These are phyloP conservation scores for Gossypium aridum DNA, from an alignment of 441 rosid species.

Conservation along the genomic window DNA sequence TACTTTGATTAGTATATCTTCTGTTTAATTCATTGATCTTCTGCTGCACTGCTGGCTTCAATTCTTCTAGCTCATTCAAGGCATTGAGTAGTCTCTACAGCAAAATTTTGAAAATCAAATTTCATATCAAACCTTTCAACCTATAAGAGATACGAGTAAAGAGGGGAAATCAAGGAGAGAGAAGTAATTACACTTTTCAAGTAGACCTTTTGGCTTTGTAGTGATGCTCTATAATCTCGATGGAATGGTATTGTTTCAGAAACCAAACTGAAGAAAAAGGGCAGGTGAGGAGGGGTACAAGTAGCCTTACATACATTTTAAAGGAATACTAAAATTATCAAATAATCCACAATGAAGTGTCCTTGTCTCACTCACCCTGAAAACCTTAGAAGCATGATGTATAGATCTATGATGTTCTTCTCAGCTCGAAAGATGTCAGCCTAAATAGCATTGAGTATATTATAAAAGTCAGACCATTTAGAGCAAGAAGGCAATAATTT, in stretches of 20 bases:
- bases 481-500: neutral
- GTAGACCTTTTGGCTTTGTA: constrained; percentile 41
- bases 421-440: constrained; percentile 89
- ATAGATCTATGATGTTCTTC: constrained; percentile 80
- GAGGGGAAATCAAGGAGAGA: neutral
- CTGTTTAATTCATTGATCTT: constrained; percentile 51
- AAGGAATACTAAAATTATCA: neutral
- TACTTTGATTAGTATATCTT: constrained; percentile 38
- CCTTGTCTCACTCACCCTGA: constrained; percentile 73
- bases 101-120: constrained; percentile 15
- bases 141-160: constrained; percentile 1
- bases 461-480: neutral
- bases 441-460: constrained; percentile 34
- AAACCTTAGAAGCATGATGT: constrained; percentile 89
- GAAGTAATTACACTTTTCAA: constrained; percentile 50
- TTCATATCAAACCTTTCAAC: constrained; percentile 16
- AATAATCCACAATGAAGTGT: constrained; percentile 8
- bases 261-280: constrained; percentile 60
- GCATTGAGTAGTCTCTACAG: constrained; percentile 65
- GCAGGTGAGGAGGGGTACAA: neutral
- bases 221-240: constrained; percentile 61
- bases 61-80: constrained; percentile 70
- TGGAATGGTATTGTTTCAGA: constrained; percentile 90
- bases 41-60: constrained; percentile 76
- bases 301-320: neutral